Conservation (phyloP, 768 basidiomycete genomes). For the Boletales sp. region DNA sequence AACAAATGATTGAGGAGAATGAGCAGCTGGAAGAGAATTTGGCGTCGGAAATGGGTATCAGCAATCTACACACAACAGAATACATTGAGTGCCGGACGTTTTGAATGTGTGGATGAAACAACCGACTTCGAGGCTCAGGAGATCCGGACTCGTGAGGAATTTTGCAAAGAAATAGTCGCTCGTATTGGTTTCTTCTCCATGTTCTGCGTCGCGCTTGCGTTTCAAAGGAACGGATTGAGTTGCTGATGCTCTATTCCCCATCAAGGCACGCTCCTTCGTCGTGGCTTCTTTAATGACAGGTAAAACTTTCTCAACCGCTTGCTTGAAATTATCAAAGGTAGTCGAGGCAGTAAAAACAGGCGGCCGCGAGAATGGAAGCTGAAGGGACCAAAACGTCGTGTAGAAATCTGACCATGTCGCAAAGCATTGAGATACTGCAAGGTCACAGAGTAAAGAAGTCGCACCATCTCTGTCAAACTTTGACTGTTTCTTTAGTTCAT, state of each 20-base stretch:
- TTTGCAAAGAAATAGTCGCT: slow-evolving; percentile 92
- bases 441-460: slow-evolving; percentile 5
- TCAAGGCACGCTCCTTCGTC: slow-evolving; percentile 83
- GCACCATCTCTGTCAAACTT: slow-evolving; percentile 62
- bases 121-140: slow-evolving; percentile 82
- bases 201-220: slow-evolving; percentile 61
- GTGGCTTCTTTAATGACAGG: slow-evolving; percentile 84
- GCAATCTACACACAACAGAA: slow-evolving; percentile 55
- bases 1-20: slow-evolving; percentile 76
- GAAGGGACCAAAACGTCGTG: slow-evolving; percentile 86
- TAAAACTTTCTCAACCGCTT: slow-evolving; percentile 67
- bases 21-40: slow-evolving; percentile 82
- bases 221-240: slow-evolving; percentile 44
- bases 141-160: slow-evolving; percentile 83
- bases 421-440: slow-evolving; percentile 1
- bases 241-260: slow-evolving; percentile 61
- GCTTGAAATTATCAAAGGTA: slow-evolving; percentile 63
- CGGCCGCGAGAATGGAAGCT: slow-evolving; percentile 81
- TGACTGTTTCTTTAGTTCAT: slow-evolving; percentile 32
- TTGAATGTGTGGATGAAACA: slow-evolving; percentile 3
- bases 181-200: slow-evolving; percentile 46
- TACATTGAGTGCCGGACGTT: slow-evolving; percentile 4
- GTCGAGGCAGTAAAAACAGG: slow-evolving; percentile 56
- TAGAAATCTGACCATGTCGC: slow-evolving; percentile 60
- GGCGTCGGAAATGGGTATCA: slow-evolving; percentile 89